Percentiles rank a stretch among this genome's conserved stretches.
Evolutionary conservation across 139 green algal genomes (phyloP).

Genomic region (Nannochloris sp.): DNA sequence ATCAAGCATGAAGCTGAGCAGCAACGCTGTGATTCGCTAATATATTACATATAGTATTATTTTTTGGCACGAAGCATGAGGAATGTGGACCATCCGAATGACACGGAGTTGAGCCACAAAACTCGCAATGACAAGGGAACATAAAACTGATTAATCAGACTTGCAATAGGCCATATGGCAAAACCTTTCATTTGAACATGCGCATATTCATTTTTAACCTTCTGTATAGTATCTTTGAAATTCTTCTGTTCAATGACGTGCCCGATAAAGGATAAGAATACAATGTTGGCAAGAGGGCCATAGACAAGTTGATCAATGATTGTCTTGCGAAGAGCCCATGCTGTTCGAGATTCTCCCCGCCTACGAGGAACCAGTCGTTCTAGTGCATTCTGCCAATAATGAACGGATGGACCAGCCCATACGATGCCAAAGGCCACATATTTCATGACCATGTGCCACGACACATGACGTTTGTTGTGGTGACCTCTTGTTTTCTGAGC

Average conservation of each 20-base stretch:
- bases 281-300: slow-evolving; percentile 20
- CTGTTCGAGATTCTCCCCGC: slow-evolving; percentile 1
- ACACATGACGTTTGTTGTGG: neutral
- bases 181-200: slow-evolving; percentile 14
- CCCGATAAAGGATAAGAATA: slow-evolving; percentile 14
- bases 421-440: slow-evolving; percentile 15
- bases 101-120: slow-evolving; percentile 13
- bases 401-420: slow-evolving; percentile 10
- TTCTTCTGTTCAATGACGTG: slow-evolving; percentile 4
- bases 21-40: slow-evolving; percentile 72
- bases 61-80: slow-evolving; percentile 11
- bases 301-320: slow-evolving; percentile 21
- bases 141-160: slow-evolving; percentile 16
- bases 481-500: slow-evolving; percentile 8
- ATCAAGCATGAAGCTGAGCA: slow-evolving; percentile 44
- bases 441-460: slow-evolving; percentile 17
- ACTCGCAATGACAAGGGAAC: slow-evolving; percentile 22
- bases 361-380: slow-evolving; percentile 19
- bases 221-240: neutral
- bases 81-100: slow-evolving; percentile 20
- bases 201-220: neutral
- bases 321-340: slow-evolving; percentile 1
- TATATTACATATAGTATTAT: neutral
- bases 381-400: slow-evolving; percentile 26
- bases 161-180: slow-evolving; percentile 19